phyloP scores from a whole-genome alignment of 495 filamentous ascomycete species.

The Lasiosphaeriaceae sp. region DNA sequence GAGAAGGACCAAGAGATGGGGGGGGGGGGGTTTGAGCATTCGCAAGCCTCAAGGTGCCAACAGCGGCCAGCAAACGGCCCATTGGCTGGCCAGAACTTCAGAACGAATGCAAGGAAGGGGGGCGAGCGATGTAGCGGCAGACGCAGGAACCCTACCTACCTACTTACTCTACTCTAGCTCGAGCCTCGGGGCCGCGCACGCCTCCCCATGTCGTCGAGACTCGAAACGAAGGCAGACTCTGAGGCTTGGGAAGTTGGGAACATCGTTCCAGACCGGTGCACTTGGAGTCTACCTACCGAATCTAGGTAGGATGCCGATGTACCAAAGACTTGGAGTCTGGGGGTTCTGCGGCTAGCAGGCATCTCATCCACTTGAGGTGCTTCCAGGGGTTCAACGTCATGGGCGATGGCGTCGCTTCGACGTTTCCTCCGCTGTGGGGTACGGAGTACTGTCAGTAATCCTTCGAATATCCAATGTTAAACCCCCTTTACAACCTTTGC shows the following conservation, averaged over 20 bases:
- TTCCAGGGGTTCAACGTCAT: no score
- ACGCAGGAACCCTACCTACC: no score
- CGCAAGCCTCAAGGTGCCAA: slow-evolving; percentile 12
- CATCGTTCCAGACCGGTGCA: no score
- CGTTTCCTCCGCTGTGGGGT: not conserved
- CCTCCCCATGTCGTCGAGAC: not conserved
- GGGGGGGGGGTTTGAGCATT: not conserved
- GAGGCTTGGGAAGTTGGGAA: not conserved
- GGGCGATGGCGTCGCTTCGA: not conserved
- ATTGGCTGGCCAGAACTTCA: not conserved
- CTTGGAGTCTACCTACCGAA: no score
- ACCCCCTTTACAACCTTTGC: no score
- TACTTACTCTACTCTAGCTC: no score
- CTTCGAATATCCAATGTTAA: no score
- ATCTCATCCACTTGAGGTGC: no score
- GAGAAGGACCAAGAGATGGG: not conserved
- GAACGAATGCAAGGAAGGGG: slow-evolving; percentile 6
- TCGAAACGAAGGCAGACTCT: not conserved
- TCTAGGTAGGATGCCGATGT: no score
- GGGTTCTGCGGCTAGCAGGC: slow-evolving; percentile 11
- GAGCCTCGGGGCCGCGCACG: not conserved
- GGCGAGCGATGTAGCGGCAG: no score
- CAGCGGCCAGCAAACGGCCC: not conserved
- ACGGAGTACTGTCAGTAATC: no score
- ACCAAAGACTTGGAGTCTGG: not conserved